phyloP scores from a whole-genome alignment of 164 flowering plant genomes.

The Sextonia rubra region DNA sequence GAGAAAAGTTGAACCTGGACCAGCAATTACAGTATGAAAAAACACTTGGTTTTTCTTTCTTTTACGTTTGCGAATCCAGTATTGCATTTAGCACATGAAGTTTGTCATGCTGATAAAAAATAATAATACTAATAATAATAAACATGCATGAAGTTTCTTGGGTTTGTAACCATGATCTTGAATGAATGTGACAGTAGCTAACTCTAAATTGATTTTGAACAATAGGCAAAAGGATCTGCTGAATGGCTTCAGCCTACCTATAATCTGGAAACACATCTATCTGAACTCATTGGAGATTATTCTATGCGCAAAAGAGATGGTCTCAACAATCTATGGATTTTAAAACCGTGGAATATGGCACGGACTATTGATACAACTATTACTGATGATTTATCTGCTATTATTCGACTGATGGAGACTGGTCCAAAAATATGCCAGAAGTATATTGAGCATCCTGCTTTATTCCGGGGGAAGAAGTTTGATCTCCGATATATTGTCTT shows the following conservation, averaged over 20 bases:
- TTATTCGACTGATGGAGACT: slow-evolving; percentile 97
- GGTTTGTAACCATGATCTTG: not conserved
- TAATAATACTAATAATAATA: too few relatives aligned
- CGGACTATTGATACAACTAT: slow-evolving; percentile 96
- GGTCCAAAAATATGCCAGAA: slow-evolving; percentile 99
- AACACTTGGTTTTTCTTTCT: too few relatives aligned
- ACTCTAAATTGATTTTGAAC: slow-evolving; percentile 3
- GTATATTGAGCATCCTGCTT: slow-evolving; percentile 91
- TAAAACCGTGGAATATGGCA: slow-evolving; percentile 99
- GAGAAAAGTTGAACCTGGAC: too few relatives aligned
- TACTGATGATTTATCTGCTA: slow-evolving; percentile 74
- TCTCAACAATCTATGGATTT: slow-evolving; percentile 86
- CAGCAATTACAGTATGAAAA: too few relatives aligned
- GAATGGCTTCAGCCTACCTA: slow-evolving; percentile 97
- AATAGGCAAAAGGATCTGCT: slow-evolving; percentile 79
- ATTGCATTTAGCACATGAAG: too few relatives aligned
- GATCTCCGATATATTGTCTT: slow-evolving; percentile 92
- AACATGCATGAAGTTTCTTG: not conserved
- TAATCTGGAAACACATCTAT: slow-evolving; percentile 75
- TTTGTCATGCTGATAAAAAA: too few relatives aligned
- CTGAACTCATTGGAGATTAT: slow-evolving; percentile 88
- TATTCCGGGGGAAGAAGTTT: slow-evolving; percentile 81
- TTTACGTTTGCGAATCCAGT: too few relatives aligned
- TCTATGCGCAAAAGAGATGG: slow-evolving; percentile 58
- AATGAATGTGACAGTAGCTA: not conserved